Evolutionary conservation across 2,329 filamentous ascomycete genomes (phyloP).

Genomic region (Dactylellina sp.): DNA sequence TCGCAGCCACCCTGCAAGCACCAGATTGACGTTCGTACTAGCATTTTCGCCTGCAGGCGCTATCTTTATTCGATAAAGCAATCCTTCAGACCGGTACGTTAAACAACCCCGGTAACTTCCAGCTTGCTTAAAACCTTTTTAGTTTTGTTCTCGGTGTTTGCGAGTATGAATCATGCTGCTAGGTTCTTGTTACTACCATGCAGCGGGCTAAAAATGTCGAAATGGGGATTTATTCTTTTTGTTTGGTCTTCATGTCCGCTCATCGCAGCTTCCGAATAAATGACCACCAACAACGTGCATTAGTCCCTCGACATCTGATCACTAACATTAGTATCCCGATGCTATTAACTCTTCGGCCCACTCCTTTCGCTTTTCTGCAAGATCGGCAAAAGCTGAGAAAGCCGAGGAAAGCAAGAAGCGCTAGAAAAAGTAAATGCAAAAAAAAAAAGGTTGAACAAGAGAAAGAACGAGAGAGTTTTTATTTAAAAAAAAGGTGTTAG

Average conservation of each 20-base stretch:
- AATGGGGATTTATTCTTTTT: background rate
- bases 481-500: constrained; percentile 25
- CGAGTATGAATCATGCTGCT: constrained; percentile 32
- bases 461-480: background rate
- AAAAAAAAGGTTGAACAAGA: no score
- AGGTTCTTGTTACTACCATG: constrained; percentile 12
- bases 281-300: constrained; percentile 55
- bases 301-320: constrained; percentile 45
- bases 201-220: constrained; percentile 24
- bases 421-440: background rate
- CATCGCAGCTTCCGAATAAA: constrained; percentile 57
- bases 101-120: no score
- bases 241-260: constrained; percentile 3
- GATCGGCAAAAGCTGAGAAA: constrained; percentile 45
- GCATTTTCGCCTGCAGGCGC: background rate
- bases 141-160: constrained; percentile 13
- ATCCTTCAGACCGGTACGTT: constrained; percentile 1
- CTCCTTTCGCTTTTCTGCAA: no score
- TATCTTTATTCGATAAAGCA: constrained; percentile 2
- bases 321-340: constrained; percentile 19
- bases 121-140: background rate
- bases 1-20: constrained; percentile 34
- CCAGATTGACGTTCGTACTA: constrained; percentile 31
- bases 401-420: constrained; percentile 6
- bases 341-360: constrained; percentile 30